Percentiles rank a stretch among this genome's conserved stretches.
phyloP scores from a whole-genome alignment of 2,329 filamentous ascomycete genomes.

The Magnaporthiopsis poae region DNA sequence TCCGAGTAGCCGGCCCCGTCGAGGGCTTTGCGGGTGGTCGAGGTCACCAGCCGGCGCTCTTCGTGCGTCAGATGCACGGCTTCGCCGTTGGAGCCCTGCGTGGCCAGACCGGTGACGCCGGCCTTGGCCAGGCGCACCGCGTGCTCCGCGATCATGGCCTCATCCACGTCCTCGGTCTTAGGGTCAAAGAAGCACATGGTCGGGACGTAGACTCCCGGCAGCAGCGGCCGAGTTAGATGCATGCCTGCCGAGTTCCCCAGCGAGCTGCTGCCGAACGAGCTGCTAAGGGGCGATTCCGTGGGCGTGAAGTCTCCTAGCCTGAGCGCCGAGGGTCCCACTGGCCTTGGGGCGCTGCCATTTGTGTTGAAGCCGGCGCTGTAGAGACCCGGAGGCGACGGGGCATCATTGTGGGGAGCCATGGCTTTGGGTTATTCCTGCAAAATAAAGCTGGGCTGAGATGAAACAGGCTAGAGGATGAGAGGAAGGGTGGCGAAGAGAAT shows the following conservation, averaged over 20 bases:
- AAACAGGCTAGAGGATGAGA: background rate
- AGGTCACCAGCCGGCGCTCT: slow-evolving; percentile 60
- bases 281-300: slow-evolving; percentile 28
- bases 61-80: slow-evolving; percentile 65
- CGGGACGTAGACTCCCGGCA: slow-evolving; percentile 58
- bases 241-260: slow-evolving; percentile 20
- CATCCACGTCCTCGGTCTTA: slow-evolving; percentile 57
- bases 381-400: slow-evolving; percentile 35
- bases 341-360: slow-evolving; percentile 23
- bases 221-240: slow-evolving; percentile 26
- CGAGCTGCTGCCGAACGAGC: slow-evolving; percentile 32
- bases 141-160: slow-evolving; percentile 46
- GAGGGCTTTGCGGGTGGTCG: slow-evolving; percentile 59
- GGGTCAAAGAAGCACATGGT: slow-evolving; percentile 64
- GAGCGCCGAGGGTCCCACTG: slow-evolving; percentile 22
- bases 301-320: slow-evolving; percentile 20
- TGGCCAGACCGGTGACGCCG: slow-evolving; percentile 64
- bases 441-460: background rate
- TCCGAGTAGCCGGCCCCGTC: slow-evolving; percentile 54
- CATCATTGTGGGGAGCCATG: slow-evolving; percentile 40
- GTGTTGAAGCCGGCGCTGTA: slow-evolving; percentile 31
- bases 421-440: background rate
- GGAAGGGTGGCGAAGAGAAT: background rate
- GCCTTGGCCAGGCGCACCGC: slow-evolving; percentile 63
- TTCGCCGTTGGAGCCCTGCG: slow-evolving; percentile 75